A percentile compares a stretch with the other conserved stretches of the same genome.
Conservation (phyloP, 768 basidiomycete genomes). For the Dictyophora rubrovolvata region DNA sequence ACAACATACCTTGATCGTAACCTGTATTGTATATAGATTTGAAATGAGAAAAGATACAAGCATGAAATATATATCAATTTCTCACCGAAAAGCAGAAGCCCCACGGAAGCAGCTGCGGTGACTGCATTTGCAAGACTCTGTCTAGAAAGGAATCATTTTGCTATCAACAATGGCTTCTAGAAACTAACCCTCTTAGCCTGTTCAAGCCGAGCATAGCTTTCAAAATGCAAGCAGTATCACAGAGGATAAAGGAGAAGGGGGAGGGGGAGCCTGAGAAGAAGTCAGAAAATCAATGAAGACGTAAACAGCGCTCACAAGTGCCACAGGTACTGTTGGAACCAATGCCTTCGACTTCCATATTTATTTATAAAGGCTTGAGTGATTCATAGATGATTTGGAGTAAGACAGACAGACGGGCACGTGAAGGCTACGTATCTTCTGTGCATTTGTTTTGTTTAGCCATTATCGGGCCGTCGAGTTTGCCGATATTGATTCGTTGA, state of each 20-base stretch:
- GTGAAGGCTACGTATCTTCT: no score
- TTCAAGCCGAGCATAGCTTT: background rate
- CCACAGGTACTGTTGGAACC: no score
- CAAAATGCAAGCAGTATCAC: background rate
- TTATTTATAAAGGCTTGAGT: no score
- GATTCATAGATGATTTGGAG: no score
- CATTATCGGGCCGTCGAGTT: no score
- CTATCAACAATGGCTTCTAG: background rate
- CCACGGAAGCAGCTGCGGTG: constrained; percentile 2
- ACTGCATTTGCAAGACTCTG: constrained; percentile 6
- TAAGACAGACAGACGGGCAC: no score
- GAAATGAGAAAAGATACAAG: background rate
- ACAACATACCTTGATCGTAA: constrained; percentile 7
- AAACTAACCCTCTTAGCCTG: background rate
- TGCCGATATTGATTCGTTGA: no score
- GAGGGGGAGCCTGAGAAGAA: background rate
- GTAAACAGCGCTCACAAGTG: no score
- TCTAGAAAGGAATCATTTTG: background rate
- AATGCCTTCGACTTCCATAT: no score
- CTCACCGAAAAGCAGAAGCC: constrained; percentile 6
- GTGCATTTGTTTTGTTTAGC: no score
- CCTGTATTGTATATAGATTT: background rate
- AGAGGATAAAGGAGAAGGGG: background rate
- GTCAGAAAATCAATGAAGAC: no score
- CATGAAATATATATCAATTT: background rate